These are phyloP conservation scores for Ceratobasidium papillatum DNA, from an alignment of 1,284 basidiomycete species.

Conservation along the genomic window DNA sequence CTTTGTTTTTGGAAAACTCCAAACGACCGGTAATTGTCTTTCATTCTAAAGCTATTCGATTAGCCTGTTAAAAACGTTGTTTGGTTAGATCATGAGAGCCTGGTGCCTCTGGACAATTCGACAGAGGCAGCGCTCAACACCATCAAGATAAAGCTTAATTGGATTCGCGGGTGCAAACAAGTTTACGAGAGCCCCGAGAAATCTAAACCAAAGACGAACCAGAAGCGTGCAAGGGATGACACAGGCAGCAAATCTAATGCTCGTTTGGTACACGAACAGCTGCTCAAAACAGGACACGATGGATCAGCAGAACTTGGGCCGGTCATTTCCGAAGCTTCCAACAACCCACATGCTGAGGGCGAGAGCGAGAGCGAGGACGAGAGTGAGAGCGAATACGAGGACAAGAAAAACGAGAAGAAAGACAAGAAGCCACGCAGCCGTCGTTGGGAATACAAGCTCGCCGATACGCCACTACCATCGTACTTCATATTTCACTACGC, in stretches of 20 bases:
- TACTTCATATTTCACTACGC: background rate
- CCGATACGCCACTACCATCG: background rate
- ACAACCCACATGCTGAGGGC: background rate
- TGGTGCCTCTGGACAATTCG: background rate
- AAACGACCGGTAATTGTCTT: background rate
- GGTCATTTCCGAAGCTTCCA: background rate
- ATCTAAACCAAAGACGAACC: background rate
- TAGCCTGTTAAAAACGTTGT: background rate
- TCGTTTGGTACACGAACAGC: background rate
- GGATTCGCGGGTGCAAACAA: background rate
- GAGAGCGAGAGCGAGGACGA: background rate
- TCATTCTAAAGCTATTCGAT: background rate
- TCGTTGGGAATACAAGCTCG: background rate
- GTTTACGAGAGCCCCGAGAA: background rate
- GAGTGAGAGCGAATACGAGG: too few relatives aligned
- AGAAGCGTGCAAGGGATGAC: background rate
- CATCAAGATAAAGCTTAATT: background rate
- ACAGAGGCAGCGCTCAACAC: background rate
- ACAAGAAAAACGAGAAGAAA: too few relatives aligned
- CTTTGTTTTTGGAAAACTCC: too few relatives aligned
- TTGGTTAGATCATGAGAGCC: background rate
- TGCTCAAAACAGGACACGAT: background rate
- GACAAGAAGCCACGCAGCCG: background rate
- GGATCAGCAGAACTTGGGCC: background rate
- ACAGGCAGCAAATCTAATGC: background rate